A percentile compares a stretch with the other conserved stretches of the same genome.
These are phyloP conservation scores for Incumbomyces delicatus DNA, from an alignment of 2,329 filamentous ascomycete genomes.

Conservation along the genomic window DNA sequence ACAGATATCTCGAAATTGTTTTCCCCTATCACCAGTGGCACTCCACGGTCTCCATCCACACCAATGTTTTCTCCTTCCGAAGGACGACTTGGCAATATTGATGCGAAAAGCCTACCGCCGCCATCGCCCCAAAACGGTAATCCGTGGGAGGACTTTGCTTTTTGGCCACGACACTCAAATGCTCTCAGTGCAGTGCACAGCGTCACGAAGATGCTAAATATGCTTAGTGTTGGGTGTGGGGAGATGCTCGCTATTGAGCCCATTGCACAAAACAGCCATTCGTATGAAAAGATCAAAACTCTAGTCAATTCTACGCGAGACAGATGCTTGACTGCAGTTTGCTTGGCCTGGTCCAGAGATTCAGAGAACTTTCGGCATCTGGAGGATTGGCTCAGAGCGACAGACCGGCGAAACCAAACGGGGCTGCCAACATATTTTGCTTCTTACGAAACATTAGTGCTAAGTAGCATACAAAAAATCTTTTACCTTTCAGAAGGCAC, in stretches of 20 bases:
- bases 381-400: conserved; percentile 83
- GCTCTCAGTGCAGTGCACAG: conserved; percentile 88
- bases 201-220: conserved; percentile 66
- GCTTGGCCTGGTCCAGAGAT: conserved; percentile 85
- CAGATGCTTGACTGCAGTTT: conserved; percentile 73
- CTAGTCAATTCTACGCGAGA: conserved; percentile 74
- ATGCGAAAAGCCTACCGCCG: conserved; percentile 64
- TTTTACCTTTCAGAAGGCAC: conserved; percentile 83
- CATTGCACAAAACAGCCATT: conserved; percentile 45
- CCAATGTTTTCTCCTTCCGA: conserved; percentile 51
- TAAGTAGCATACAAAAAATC: conserved; percentile 87
- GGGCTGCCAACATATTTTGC: conserved; percentile 82
- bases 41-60: conserved; percentile 56
- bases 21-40: conserved; percentile 50
- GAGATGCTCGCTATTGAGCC: conserved; percentile 72
- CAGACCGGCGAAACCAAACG: conserved; percentile 76
- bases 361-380: conserved; percentile 85
- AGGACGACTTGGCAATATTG: conserved; percentile 64
- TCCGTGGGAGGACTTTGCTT: conserved; percentile 85
- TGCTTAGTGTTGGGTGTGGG: conserved; percentile 77
- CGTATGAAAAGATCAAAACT: conserved; percentile 61
- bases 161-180: conserved; percentile 91
- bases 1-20: conserved; percentile 84
- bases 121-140: conserved; percentile 71
- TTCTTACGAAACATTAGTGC: conserved; percentile 70